Evolutionary conservation across 148 eudicot species (phyloP).

Genomic region (Mesembryanthemum crystallinum): DNA sequence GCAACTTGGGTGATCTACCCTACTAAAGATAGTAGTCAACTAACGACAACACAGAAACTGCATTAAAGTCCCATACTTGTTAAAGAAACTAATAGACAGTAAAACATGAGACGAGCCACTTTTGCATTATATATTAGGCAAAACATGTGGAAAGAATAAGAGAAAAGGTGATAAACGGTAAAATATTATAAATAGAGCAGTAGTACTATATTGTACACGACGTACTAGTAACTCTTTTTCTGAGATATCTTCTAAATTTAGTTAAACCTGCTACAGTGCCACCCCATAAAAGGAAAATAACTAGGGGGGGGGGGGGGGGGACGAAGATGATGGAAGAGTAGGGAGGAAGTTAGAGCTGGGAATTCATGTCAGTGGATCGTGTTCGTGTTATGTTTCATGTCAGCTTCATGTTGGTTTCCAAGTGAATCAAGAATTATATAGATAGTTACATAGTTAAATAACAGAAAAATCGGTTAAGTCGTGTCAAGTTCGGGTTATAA

Average conservation of each 20-base stretch:
- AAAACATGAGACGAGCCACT: background rate
- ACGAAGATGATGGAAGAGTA: too few relatives aligned
- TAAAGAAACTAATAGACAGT: background rate
- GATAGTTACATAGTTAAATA: too few relatives aligned
- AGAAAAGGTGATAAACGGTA: slow-evolving; percentile 2
- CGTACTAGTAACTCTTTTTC: background rate
- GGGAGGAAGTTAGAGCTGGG: too few relatives aligned
- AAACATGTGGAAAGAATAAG: slow-evolving; percentile 9
- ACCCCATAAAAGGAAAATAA: too few relatives aligned
- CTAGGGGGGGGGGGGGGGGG: too few relatives aligned
- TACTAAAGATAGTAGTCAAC: slow-evolving; percentile 30
- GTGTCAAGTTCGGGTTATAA: too few relatives aligned
- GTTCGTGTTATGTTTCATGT: too few relatives aligned
- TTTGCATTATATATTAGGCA: background rate
- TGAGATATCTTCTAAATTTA: background rate
- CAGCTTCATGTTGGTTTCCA: too few relatives aligned
- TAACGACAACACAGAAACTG: background rate
- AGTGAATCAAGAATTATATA: too few relatives aligned
- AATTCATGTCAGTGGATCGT: too few relatives aligned
- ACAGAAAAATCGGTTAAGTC: too few relatives aligned
- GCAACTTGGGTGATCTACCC: slow-evolving; percentile 16
- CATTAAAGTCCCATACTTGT: background rate
- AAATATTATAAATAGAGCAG: background rate
- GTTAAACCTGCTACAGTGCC: too few relatives aligned
- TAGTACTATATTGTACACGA: background rate